Percentiles rank a stretch among this genome's conserved stretches.
These are phyloP conservation scores for Dendryphion nanum DNA, from an alignment of 2,329 filamentous ascomycete genomes.

Conservation along the genomic window DNA sequence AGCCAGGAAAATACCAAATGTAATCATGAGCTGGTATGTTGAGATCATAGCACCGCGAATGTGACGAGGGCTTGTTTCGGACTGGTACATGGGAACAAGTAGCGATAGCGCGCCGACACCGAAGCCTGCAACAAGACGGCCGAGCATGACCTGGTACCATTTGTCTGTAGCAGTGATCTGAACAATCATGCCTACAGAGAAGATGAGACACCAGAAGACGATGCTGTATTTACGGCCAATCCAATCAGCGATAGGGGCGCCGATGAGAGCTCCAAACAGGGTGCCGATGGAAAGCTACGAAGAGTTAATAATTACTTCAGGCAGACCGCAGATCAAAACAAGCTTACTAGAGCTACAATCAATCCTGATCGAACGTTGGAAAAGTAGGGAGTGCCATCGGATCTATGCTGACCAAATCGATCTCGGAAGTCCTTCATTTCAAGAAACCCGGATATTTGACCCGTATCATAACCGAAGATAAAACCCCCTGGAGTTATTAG, in stretches of 20 bases:
- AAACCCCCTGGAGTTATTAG: constrained; percentile 27
- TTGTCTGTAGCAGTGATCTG: constrained; percentile 57
- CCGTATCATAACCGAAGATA: constrained; percentile 29
- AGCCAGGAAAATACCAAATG: constrained; percentile 60
- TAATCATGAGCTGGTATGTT: constrained; percentile 67
- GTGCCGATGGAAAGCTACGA: constrained; percentile 67
- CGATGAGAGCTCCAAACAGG: constrained; percentile 65
- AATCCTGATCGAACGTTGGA: constrained; percentile 27
- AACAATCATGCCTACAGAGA: constrained; percentile 62
- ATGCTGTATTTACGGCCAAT: constrained; percentile 63
- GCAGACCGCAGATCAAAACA: not conserved
- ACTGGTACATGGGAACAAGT: constrained; percentile 60
- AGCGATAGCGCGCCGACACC: constrained; percentile 64
- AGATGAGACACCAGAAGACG: constrained; percentile 58
- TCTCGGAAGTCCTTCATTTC: constrained; percentile 28
- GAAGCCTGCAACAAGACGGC: constrained; percentile 62
- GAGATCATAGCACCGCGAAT: constrained; percentile 62
- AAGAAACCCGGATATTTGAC: constrained; percentile 31
- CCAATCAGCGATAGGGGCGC: constrained; percentile 58
- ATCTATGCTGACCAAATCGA: constrained; percentile 17
- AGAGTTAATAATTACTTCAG: not conserved
- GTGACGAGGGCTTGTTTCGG: constrained; percentile 61
- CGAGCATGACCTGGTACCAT: constrained; percentile 64
- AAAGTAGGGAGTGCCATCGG: constrained; percentile 21
- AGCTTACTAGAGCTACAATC: constrained; percentile 24